Evolutionary conservation across 2,329 filamentous ascomycete species (phyloP).

Genomic region (Zasmidium citrigriseum): DNA sequence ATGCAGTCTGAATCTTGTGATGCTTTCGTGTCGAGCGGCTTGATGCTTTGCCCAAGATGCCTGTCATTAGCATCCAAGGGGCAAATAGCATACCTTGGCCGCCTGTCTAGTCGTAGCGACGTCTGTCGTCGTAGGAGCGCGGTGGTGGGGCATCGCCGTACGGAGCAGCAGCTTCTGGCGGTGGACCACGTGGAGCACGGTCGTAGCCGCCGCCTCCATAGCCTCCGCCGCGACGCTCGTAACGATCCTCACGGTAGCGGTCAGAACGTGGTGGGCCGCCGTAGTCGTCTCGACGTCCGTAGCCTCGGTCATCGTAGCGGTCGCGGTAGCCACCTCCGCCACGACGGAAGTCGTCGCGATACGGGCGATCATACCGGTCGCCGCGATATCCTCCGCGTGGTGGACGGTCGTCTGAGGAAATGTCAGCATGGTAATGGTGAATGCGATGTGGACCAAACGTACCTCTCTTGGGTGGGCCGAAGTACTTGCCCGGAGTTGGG

Average conservation of each 20-base stretch:
- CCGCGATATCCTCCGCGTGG: slow-evolving; percentile 48
- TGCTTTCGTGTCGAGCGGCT: slow-evolving; percentile 11
- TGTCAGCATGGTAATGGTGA: too few species aligned
- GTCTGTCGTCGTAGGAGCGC: slow-evolving; percentile 37
- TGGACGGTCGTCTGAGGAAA: slow-evolving; percentile 45
- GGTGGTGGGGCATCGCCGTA: slow-evolving; percentile 30
- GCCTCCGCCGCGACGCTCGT: slow-evolving; percentile 31
- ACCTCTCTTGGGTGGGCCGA: slow-evolving; percentile 87
- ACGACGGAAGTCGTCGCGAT: slow-evolving; percentile 53
- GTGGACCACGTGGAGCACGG: slow-evolving; percentile 31
- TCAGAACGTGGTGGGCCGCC: slow-evolving; percentile 33
- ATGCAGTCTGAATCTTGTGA: slow-evolving; percentile 25
- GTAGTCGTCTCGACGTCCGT: slow-evolving; percentile 58
- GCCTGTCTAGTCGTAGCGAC: slow-evolving; percentile 34
- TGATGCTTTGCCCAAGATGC: slow-evolving; percentile 20
- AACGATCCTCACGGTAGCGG: slow-evolving; percentile 21
- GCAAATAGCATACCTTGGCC: slow-evolving; percentile 19
- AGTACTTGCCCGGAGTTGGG: slow-evolving; percentile 98
- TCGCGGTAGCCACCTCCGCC: slow-evolving; percentile 46
- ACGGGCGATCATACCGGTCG: slow-evolving; percentile 42
- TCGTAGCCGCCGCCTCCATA: slow-evolving; percentile 33
- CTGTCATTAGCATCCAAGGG: slow-evolving; percentile 28
- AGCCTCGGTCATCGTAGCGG: slow-evolving; percentile 65
- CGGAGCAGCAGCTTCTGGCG: slow-evolving; percentile 25
- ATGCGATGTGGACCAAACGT: too few species aligned